Evolutionary conservation across 2,329 filamentous ascomycete genomes (phyloP).

Genomic region (Tolypocladium guangdongense): DNA sequence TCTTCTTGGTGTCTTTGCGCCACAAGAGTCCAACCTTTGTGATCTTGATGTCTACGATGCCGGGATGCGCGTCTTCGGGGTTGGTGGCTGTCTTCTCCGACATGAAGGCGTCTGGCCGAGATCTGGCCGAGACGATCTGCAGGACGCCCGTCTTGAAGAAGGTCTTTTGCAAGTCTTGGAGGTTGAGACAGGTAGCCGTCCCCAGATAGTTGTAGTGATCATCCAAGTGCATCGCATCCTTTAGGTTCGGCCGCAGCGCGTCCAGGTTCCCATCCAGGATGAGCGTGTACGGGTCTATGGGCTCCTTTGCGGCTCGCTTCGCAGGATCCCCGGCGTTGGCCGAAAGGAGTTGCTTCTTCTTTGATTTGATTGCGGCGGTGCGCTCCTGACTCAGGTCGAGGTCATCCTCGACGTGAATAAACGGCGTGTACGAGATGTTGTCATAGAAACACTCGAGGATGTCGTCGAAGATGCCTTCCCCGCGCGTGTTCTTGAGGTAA

Average conservation of each 20-base stretch:
- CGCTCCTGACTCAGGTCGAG: slow-evolving; percentile 68
- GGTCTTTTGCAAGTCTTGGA: slow-evolving; percentile 71
- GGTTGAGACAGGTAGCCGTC: slow-evolving; percentile 62
- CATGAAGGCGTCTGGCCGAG: slow-evolving; percentile 91
- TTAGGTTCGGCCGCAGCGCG: slow-evolving; percentile 69
- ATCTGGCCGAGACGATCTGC: slow-evolving; percentile 90
- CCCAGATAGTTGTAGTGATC: slow-evolving; percentile 86
- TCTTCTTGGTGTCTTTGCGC: slow-evolving; percentile 90
- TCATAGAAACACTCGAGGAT: slow-evolving; percentile 95
- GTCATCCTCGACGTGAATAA: slow-evolving; percentile 94
- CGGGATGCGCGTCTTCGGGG: slow-evolving; percentile 75
- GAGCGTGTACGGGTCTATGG: slow-evolving; percentile 87
- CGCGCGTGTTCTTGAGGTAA: slow-evolving; percentile 89
- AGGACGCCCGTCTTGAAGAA: slow-evolving; percentile 88
- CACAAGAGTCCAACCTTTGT: slow-evolving; percentile 92
- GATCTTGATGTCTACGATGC: slow-evolving; percentile 93
- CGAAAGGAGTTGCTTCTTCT: slow-evolving; percentile 59
- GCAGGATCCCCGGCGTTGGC: slow-evolving; percentile 41
- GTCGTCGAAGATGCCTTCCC: slow-evolving; percentile 87
- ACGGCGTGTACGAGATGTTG: slow-evolving; percentile 96
- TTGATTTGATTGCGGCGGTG: slow-evolving; percentile 58
- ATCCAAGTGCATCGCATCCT: slow-evolving; percentile 84
- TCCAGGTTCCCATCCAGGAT: slow-evolving; percentile 88
- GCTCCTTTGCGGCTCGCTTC: slow-evolving; percentile 61
- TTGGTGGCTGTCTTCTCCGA: slow-evolving; percentile 75